Evolutionary conservation across 1,139 yeast genomes (phyloP).

Genomic region (Scheffersomyces segobiensis): DNA sequence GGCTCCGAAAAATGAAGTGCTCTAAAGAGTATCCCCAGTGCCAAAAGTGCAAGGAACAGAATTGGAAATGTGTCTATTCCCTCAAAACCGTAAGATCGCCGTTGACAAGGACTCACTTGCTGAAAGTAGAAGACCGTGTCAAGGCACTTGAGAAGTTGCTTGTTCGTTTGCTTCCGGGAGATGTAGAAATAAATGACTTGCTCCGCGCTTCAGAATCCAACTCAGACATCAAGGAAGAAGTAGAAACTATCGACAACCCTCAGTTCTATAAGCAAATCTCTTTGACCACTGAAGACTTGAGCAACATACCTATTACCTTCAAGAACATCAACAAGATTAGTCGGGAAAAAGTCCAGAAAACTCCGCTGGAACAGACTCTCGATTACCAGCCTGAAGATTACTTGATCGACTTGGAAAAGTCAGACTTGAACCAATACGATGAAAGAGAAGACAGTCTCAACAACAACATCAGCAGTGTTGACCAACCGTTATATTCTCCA

Average conservation of each 20-base stretch:
- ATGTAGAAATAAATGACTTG: conserved; percentile 20
- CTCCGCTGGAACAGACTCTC: conserved; percentile 1
- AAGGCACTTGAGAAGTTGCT: conserved; percentile 16
- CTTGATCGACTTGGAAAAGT: conserved; percentile 18
- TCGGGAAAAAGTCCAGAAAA: conserved; percentile 11
- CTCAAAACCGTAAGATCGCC: conserved; percentile 28
- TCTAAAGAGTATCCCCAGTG: conserved; percentile 28
- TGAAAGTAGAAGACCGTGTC: conserved; percentile 23
- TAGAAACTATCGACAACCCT: conserved; percentile 2
- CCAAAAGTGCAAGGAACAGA: conserved; percentile 27
- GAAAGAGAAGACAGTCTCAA: conserved; percentile 15
- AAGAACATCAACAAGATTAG: conserved; percentile 19
- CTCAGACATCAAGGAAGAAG: neutral
- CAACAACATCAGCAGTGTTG: neutral
- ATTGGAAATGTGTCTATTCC: conserved; percentile 28
- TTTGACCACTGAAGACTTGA: conserved; percentile 17
- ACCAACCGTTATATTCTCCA: neutral
- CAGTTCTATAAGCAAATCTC: conserved; percentile 16
- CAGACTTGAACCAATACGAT: conserved; percentile 20
- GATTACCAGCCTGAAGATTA: conserved; percentile 23
- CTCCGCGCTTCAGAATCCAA: conserved; percentile 14
- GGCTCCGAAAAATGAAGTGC: conserved; percentile 28
- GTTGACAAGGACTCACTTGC: conserved; percentile 27
- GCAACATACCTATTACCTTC: conserved; percentile 16
- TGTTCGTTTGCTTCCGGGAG: conserved; percentile 18